These are phyloP conservation scores for Heterobasidion parviporum DNA, from an alignment of 1,284 basidiomycete genomes.

Conservation along the genomic window DNA sequence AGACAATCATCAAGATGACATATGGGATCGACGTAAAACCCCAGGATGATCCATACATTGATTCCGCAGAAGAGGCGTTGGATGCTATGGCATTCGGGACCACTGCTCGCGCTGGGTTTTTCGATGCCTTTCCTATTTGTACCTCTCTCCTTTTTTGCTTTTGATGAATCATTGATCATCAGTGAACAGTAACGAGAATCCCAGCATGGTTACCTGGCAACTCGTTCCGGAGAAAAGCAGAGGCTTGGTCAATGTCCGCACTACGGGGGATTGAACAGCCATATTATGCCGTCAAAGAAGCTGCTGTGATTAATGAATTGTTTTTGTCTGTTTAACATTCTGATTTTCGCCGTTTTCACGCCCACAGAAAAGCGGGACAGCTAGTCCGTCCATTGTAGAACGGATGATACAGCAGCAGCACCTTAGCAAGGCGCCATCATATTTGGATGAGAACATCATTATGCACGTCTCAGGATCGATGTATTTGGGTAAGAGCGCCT, in stretches of 20 bases:
- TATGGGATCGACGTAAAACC: constrained; percentile 23
- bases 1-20: constrained; percentile 16
- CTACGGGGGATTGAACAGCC: not conserved
- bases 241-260: not conserved
- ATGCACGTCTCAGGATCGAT: not conserved
- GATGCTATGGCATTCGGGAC: constrained; percentile 15
- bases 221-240: constrained; percentile 15
- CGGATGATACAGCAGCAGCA: not conserved
- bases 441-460: not conserved
- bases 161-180: not conserved
- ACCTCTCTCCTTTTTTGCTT: constrained; percentile 3
- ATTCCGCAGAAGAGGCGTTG: constrained; percentile 28
- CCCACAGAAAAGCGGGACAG: not conserved
- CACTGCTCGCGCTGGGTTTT: constrained; percentile 19
- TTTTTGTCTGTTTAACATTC: not conserved
- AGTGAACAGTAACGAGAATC: constrained; percentile 11
- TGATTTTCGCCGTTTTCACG: not conserved
- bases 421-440: not conserved
- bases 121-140: constrained; percentile 21
- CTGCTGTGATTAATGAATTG: not conserved
- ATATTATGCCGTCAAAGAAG: not conserved
- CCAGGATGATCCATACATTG: constrained; percentile 33
- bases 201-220: constrained; percentile 19
- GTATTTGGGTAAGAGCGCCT: constrained; percentile 7
- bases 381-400: not conserved